These are phyloP conservation scores for Mucor racemosus DNA, from an alignment of 371 early-diverging fungal genomes.

Conservation along the genomic window DNA sequence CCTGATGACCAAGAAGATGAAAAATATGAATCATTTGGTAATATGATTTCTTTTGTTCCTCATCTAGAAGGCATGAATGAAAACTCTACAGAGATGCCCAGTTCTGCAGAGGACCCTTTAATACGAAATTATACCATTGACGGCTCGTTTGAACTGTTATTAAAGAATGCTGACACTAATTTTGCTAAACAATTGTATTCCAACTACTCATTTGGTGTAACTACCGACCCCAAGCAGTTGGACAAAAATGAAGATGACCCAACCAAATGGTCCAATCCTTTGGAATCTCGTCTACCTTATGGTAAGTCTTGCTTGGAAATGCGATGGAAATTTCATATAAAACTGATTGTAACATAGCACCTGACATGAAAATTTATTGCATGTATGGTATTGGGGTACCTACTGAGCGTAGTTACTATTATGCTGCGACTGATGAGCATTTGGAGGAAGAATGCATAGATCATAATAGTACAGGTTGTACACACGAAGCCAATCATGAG, in stretches of 20 bases:
- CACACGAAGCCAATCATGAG: neutral
- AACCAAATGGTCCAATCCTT: slow-evolving; percentile 86
- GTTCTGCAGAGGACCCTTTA: slow-evolving; percentile 13
- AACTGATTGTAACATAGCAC: slow-evolving; percentile 27
- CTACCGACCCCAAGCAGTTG: slow-evolving; percentile 61
- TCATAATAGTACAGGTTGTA: slow-evolving; percentile 8
- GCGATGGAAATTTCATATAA: neutral
- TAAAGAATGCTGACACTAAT: slow-evolving; percentile 52
- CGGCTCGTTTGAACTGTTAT: slow-evolving; percentile 58
- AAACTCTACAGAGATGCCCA: slow-evolving; percentile 21
- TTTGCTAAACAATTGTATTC: slow-evolving; percentile 55
- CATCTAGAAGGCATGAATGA: slow-evolving; percentile 24
- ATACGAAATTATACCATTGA: slow-evolving; percentile 59
- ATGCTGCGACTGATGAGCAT: slow-evolving; percentile 35
- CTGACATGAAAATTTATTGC: slow-evolving; percentile 81
- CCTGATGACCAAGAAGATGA: slow-evolving; percentile 63
- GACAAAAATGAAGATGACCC: slow-evolving; percentile 53
- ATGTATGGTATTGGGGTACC: slow-evolving; percentile 83
- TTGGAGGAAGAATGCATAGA: slow-evolving; percentile 9
- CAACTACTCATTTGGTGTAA: slow-evolving; percentile 74
- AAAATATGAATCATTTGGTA: slow-evolving; percentile 42
- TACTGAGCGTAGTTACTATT: slow-evolving; percentile 86
- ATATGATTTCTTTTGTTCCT: slow-evolving; percentile 46
- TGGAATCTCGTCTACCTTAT: slow-evolving; percentile 80
- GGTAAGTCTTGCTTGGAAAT: slow-evolving; percentile 35